Base-by-base conservation (phyloP, 768 basidiomycete species). In the Auriscalpium microsporum region DNA sequence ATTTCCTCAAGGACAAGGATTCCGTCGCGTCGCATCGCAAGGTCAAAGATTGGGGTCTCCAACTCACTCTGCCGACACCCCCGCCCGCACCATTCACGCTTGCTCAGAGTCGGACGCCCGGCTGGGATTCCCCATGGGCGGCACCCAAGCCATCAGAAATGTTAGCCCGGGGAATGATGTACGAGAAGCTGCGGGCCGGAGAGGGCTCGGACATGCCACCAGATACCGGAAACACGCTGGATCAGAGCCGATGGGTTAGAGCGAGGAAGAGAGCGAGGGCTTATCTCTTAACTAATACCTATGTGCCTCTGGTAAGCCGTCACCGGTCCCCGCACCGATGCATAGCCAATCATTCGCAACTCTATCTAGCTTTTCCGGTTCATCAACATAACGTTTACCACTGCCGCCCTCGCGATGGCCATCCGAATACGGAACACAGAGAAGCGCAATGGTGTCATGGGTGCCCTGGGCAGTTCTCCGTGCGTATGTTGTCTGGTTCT, bases 381-480 rank as follows among this genome's bases (percentile, higher is more conserved):
- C 61, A 78, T 86, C 67, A 94, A 94, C 65, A 84, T 95, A 60
- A 75, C 84, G 9, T 87, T 94, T 63, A 93, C 87, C 11, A 80
- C 84, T 14, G 77, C 84, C 42, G 86, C 89, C 2, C 79, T 94
- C 46, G 91, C 79, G 3, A 73, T 94, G 46, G 92, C 91, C 1
- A 82, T 91, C 59, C 78, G 75, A 38, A 89, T 93, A 64, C 83
- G 89, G 48, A 62, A 69, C 10, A 67, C 77, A 40, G 90, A 94
- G 69, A 58, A 65, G 45, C 67, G 66, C 0, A 67, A 76, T 61
- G 59, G 72, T 50, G 72, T 80, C 21, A 77, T 78, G 73, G 92
- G 93, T 21, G 80, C 81, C 2, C 75, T 94, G 28, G 93, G 93
- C 46, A 85, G 86, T 62, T 93, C 90, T 14, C 84, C 87, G 86